These are phyloP conservation scores for Paramecium pentaurelia DNA, from an alignment of 73 alveolate genomes.

Conservation along the genomic window DNA sequence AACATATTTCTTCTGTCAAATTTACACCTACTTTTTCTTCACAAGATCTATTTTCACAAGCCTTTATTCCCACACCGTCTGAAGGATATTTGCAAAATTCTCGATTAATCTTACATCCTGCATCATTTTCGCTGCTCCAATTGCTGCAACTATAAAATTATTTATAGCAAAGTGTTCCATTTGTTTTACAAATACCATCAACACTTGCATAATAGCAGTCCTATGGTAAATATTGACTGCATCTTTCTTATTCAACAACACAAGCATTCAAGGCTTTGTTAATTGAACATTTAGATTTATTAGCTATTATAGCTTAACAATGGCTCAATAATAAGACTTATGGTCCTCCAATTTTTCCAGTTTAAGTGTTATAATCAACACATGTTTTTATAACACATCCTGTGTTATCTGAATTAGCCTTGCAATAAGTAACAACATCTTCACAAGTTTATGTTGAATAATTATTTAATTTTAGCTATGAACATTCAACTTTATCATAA, in stretches of 20 bases:
- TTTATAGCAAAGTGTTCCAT: neutral
- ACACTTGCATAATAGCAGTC: neutral
- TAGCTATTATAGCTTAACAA: neutral
- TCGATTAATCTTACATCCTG: neutral
- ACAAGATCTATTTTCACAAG: neutral
- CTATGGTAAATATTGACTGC: neutral
- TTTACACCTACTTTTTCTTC: neutral
- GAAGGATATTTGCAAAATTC: neutral
- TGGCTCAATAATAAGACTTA: neutral
- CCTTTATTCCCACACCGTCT: neutral
- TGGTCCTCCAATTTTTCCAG: neutral
- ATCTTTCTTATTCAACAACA: neutral
- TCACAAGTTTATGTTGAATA: neutral
- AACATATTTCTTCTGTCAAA: neutral
- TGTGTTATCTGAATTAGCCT: neutral
- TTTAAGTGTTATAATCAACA: neutral
- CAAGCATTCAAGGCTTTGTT: neutral
- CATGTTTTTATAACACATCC: neutral
- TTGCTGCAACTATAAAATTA: neutral
- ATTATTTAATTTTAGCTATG: neutral
- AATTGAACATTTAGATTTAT: neutral
- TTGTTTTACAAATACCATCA: neutral
- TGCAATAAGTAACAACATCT: neutral
- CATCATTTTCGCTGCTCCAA: neutral
- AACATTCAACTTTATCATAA: neutral